phyloP scores from a whole-genome alignment of 2,329 filamentous ascomycete species.

The Leptographium flavum region DNA sequence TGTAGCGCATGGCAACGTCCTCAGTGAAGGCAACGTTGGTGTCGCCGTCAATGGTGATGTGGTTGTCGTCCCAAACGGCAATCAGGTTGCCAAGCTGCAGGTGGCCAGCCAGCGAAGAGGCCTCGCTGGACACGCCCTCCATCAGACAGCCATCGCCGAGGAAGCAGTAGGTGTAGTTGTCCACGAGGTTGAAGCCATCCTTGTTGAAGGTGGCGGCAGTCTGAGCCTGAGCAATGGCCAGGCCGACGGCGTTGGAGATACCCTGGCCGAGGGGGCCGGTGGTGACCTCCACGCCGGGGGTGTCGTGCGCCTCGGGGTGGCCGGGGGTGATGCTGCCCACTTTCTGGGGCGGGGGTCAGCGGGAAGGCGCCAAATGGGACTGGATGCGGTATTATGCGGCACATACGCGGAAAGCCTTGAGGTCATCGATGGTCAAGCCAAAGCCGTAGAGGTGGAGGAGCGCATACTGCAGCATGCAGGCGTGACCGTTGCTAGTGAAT shows the following conservation, averaged over 20 bases:
- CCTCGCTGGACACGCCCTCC: conserved; percentile 94
- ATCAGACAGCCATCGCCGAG: conserved; percentile 97
- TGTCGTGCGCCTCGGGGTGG: conserved; percentile 94
- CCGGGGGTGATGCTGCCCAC: conserved; percentile 72
- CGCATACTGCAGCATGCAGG: conserved; percentile 98
- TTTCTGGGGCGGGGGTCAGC: conserved; percentile 18
- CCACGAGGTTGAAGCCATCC: conserved; percentile 75
- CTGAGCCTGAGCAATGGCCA: conserved; percentile 92
- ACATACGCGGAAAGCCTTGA: conserved; percentile 91
- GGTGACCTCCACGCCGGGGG: conserved; percentile 92
- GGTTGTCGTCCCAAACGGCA: conserved; percentile 95
- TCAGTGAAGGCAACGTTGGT: conserved; percentile 95
- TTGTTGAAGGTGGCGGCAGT: conserved; percentile 91
- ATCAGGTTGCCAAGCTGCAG: conserved; percentile 97
- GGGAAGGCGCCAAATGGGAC: too few relatives aligned
- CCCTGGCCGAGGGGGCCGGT: conserved; percentile 96
- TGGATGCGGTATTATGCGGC: background rate
- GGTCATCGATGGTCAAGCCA: conserved; percentile 68
- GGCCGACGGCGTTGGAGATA: conserved; percentile 92
- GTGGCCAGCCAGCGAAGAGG: conserved; percentile 84
- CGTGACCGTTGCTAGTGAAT: conserved; percentile 73
- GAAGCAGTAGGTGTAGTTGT: conserved; percentile 96
- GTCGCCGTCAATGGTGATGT: conserved; percentile 90
- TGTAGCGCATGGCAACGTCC: conserved; percentile 87
- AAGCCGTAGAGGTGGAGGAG: conserved; percentile 96